These are phyloP conservation scores for Aspergillus mulundensis DNA, from an alignment of 495 filamentous ascomycete genomes.

Conservation along the genomic window DNA sequence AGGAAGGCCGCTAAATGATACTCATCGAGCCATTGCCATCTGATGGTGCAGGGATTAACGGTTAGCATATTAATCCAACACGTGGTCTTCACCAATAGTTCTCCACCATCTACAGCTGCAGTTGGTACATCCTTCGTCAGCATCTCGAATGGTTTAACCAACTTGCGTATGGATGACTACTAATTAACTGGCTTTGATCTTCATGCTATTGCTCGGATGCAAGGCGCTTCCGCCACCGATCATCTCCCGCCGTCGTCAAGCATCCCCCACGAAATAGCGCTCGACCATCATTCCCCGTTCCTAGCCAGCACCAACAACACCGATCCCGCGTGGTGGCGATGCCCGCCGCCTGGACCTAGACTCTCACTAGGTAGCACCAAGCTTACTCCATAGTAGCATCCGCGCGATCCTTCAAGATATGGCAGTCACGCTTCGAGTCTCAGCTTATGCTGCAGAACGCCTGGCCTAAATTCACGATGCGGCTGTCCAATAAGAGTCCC, in stretches of 20 bases:
- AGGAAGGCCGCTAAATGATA: not conserved
- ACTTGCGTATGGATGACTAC: not conserved
- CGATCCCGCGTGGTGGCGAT: not conserved
- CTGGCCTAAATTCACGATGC: not conserved
- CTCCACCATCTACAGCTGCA: not conserved
- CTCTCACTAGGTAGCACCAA: not conserved
- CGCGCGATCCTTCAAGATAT: not conserved
- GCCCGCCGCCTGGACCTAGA: not conserved
- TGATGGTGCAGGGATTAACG: not conserved
- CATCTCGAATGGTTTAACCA: not conserved
- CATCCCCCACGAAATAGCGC: not conserved
- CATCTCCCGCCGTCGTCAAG: not conserved
- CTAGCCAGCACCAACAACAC: not conserved
- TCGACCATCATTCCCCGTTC: conserved; percentile 2
- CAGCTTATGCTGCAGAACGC: not conserved
- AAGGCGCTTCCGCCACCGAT: not conserved
- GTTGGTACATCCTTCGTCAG: not conserved
- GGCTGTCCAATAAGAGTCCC: not conserved
- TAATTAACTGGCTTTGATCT: not conserved
- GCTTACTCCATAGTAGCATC: not conserved
- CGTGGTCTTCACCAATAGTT: not conserved
- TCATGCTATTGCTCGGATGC: not conserved
- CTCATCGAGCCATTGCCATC: not conserved
- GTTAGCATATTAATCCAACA: not conserved
- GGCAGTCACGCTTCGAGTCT: not conserved